These are phyloP conservation scores for Colletotrichum cuscutae DNA, from an alignment of 2,329 filamentous ascomycete genomes.

Conservation along the genomic window DNA sequence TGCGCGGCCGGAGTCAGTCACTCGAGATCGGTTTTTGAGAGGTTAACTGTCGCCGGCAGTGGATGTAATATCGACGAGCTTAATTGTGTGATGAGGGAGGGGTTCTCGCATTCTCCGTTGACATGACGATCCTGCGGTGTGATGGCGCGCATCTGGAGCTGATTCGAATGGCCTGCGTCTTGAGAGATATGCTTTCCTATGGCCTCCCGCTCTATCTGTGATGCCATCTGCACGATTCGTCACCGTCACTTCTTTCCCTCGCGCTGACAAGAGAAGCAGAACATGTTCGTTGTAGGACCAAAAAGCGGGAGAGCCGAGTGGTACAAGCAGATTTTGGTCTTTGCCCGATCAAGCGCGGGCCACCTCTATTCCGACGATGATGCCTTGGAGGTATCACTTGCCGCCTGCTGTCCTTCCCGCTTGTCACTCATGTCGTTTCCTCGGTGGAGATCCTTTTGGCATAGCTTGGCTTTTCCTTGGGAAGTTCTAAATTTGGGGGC, in stretches of 20 bases:
- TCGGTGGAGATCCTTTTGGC: not conserved
- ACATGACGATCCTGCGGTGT: conserved; percentile 19
- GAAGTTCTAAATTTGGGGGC: conserved; percentile 6
- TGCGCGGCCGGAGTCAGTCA: not conserved
- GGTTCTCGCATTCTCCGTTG: not conserved
- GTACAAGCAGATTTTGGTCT: not conserved
- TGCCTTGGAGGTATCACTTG: conserved; percentile 18
- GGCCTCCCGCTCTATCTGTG: conserved; percentile 1
- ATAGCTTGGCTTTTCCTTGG: conserved; percentile 5
- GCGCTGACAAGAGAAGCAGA: not conserved
- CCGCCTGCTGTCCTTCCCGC: conserved; percentile 3
- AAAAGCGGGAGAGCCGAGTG: not conserved
- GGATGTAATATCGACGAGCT: conserved; percentile 22
- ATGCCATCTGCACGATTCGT: conserved; percentile 9
- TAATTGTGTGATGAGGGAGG: conserved; percentile 18
- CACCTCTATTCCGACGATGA: conserved; percentile 20
- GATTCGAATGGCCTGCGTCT: not conserved
- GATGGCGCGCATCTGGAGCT: conserved; percentile 7
- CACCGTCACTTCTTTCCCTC: conserved; percentile 18
- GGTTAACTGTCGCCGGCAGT: not conserved
- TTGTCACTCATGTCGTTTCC: not conserved
- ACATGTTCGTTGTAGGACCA: not conserved
- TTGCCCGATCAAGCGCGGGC: not conserved
- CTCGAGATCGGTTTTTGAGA: not conserved
- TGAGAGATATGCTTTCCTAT: not conserved